Base-by-base conservation (phyloP, 2,329 filamentous ascomycete genomes). In the Xylaria hypoxylon region DNA sequence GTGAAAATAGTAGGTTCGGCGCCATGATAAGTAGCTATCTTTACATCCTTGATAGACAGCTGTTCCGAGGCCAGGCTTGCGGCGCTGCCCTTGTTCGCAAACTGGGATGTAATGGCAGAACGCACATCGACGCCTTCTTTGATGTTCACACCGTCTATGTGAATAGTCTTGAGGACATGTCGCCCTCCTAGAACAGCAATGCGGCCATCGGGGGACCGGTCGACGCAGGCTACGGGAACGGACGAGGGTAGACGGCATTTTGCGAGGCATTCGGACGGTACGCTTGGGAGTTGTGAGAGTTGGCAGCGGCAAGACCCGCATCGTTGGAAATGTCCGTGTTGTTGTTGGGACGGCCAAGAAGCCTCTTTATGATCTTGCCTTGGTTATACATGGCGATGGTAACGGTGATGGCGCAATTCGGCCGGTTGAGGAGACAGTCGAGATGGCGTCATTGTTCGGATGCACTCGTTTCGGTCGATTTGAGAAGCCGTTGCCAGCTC, bases 11-110 rank as follows among this genome's bases (percentile, higher is more conserved):
- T 84, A 15, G 83, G 82, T 68, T 84, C 82, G 63, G 79, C 81
- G 33, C 75, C 73, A 66, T 85, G 81, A 24, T 75, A 75, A 8
- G 77, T 73, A 6, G 81, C 81, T 83, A 88, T 88, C 74, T 87
- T 88, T 56, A 88, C 87, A 67, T 89, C 86, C 70, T 86, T 85
- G 68, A 90, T 89, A 40, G 87, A 89, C 55, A 90, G 80, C 75
- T 90, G 87, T 67, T 90, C 88, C 53, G 81, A 75, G 7, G 77
- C 77, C 0, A 81, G 78, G n/a, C 76, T 74, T 1, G 75, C 69
- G 2, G 76, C 78, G 56, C 78, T 82, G 5, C 78, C 77, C 59
- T 83, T 82, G 51, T 80, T 78, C 28, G 83, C 77, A 4, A 80
- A 79, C 65, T 86, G 84, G 11, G 83, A 79, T 15, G 81, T 81